phyloP scores from a whole-genome alignment of 441 rosid species.

The Jatropha multifida region DNA sequence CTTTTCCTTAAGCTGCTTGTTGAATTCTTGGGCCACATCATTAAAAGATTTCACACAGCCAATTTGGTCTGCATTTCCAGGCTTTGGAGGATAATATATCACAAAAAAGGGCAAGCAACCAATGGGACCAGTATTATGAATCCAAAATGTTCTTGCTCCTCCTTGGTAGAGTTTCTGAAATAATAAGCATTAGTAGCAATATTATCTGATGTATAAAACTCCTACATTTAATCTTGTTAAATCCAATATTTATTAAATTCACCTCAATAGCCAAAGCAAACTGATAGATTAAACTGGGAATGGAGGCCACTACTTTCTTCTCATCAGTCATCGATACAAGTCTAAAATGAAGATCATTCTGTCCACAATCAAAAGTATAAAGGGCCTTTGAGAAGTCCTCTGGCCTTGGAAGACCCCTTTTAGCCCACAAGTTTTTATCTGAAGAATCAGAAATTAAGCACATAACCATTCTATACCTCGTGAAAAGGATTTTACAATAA shows the following conservation, averaged over 20 bases:
- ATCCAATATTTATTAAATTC: neutral
- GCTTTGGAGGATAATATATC: slow-evolving; percentile 24
- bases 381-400: slow-evolving; percentile 13
- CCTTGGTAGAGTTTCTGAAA: slow-evolving; percentile 40
- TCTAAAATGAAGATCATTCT: slow-evolving; percentile 10
- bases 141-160: slow-evolving; percentile 53
- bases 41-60: slow-evolving; percentile 43
- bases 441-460: neutral
- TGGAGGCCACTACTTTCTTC: neutral
- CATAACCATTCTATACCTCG: neutral
- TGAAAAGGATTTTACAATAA: no score
- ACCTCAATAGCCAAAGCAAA: slow-evolving; percentile 10
- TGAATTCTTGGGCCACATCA: slow-evolving; percentile 47
- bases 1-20: slow-evolving; percentile 36
- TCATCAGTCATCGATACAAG: slow-evolving; percentile 1
- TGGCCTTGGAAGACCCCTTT: slow-evolving; percentile 7
- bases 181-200: no score
- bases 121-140: slow-evolving; percentile 56
- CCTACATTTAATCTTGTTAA: no score
- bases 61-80: slow-evolving; percentile 26
- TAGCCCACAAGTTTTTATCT: slow-evolving; percentile 3
- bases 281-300: slow-evolving; percentile 5
- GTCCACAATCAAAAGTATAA: slow-evolving; percentile 13
- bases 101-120: slow-evolving; percentile 43
- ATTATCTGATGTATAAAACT: no score